Base-by-base conservation (phyloP, 2,329 filamentous ascomycete species). In the Trichoderma simmonsii region DNA sequence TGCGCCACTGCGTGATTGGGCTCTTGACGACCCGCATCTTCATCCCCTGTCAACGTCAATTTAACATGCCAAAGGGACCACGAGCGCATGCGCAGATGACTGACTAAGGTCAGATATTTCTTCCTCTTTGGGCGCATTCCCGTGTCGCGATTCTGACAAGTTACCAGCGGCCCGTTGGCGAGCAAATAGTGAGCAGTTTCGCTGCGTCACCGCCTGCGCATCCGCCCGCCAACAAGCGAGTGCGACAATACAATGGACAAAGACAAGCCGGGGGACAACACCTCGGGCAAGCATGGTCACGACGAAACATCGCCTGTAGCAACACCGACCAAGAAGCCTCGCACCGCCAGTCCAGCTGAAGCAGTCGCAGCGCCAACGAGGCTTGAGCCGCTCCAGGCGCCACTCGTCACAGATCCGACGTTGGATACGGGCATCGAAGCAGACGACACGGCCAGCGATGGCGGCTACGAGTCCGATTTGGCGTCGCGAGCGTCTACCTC, bases 401-500 rank as follows among this genome's bases (percentile, higher is more conserved):
- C 56, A 0, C 12, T 34, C 28, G 8, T 14, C 36, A 28, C 36
- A 51, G 66, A 61, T 1, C 18, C 24, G 24, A 6, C 36, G 18
- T 18, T 30, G 1, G 67, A 69, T n/a, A 1, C 43, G 1, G 18
- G 48, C 15, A 70, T 60, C 9, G 51, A 70, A 26, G 32, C 60
- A 6, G 56, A 70, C 34, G 70, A 71, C 18, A 21, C 60, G 26
- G 32, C 48, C 24, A 71, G 70, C 63, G 70, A 72, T 32, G 70
- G 28, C 18, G 70, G 70, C 64, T 72, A 72, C 70, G 70, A 70
- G 56, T 70, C 57, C 15, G 70, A 70, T n/a, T 15, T 32, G 18
- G 70, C 70, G 32, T 70, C 70, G 61, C 32, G 43, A 63, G 32
- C 68, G 6, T 77, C 76, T 1, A 74, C 76, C 0, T 78, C 76